Conservation (phyloP, 78 protist genomes). For the Protostelium mycophagum region DNA sequence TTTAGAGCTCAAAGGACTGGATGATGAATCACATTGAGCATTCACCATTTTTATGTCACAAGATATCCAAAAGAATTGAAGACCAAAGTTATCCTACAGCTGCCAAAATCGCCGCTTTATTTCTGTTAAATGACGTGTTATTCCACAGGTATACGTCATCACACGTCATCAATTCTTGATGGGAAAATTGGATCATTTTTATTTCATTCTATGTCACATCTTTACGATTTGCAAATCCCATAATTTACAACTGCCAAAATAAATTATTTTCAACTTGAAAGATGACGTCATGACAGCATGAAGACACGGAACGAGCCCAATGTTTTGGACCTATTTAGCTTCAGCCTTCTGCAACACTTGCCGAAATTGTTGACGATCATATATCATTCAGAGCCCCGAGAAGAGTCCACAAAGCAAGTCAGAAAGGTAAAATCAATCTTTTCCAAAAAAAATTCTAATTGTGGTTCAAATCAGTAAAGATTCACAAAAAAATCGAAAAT, state of each 20-base stretch:
- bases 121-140: neutral
- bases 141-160: neutral
- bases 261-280: neutral
- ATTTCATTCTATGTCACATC: no score
- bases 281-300: neutral
- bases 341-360: neutral
- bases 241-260: no score
- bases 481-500: no score
- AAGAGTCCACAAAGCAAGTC: neutral
- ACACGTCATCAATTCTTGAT: no score
- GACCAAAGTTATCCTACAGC: neutral
- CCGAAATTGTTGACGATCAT: neutral
- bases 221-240: no score
- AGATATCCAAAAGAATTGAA: neutral
- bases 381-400: neutral
- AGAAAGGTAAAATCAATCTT: neutral
- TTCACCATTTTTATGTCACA: neutral
- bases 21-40: neutral
- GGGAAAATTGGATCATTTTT: no score
- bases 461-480: no score
- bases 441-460: no score
- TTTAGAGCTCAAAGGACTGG: neutral
- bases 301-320: neutral
- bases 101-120: neutral
- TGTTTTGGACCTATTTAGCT: neutral